A percentile compares a stretch with the other conserved stretches of the same genome.
Evolutionary conservation across 192 early-diverging fungal genomes (phyloP).

Genomic region (Linderina pennispora): DNA sequence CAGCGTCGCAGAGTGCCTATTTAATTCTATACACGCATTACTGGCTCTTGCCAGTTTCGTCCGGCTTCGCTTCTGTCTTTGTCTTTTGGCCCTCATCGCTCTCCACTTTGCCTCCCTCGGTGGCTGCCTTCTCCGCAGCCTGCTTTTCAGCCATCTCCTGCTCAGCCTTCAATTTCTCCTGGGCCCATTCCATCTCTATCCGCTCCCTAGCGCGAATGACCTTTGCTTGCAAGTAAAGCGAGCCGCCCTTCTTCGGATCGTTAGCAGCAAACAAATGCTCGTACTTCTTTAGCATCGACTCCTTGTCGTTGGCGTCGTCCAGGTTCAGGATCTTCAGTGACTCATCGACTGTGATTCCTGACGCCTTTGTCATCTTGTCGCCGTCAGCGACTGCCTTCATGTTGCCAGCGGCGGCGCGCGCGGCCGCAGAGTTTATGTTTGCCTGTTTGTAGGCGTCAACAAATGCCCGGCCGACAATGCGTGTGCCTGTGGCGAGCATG

Average conservation of each 20-base stretch:
- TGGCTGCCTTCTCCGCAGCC: too few species aligned
- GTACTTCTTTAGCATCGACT: conserved; percentile 69
- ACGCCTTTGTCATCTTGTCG: conserved; percentile 67
- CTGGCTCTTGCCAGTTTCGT: background rate
- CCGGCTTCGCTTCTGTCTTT: background rate
- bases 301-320: conserved; percentile 51
- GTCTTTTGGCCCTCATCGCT: background rate
- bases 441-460: conserved; percentile 91
- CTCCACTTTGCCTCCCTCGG: too few species aligned
- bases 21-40: background rate
- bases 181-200: conserved; percentile 81
- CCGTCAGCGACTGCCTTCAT: conserved; percentile 47
- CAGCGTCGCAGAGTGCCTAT: background rate
- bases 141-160: conserved; percentile 30
- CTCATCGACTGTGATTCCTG: conserved; percentile 86
- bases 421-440: conserved; percentile 61
- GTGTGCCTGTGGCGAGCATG: conserved; percentile 68
- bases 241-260: conserved; percentile 79
- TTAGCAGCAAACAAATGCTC: conserved; percentile 84
- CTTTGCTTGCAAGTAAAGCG: conserved; percentile 93
- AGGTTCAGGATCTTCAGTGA: conserved; percentile 88
- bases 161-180: conserved; percentile 40
- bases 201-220: conserved; percentile 91
- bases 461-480: conserved; percentile 86
- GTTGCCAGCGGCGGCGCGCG: conserved; percentile 62